These are phyloP conservation scores for Grosmannia clavigera DNA, from an alignment of 2,329 filamentous ascomycete genomes.

Conservation along the genomic window DNA sequence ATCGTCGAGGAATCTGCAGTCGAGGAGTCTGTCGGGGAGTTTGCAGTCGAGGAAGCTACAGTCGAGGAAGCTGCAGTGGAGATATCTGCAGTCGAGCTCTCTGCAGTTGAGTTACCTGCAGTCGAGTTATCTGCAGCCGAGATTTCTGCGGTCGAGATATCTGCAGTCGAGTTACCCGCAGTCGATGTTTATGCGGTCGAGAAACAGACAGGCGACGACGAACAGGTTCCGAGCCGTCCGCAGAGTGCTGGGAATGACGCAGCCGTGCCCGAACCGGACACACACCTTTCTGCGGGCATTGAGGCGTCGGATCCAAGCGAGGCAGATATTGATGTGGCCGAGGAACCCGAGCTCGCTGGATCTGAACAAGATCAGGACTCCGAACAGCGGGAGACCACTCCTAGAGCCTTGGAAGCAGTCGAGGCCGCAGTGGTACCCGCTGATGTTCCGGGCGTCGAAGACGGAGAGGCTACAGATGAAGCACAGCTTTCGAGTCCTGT, in stretches of 20 bases:
- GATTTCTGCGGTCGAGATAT: not conserved
- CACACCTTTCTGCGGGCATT: not conserved
- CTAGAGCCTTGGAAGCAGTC: not conserved
- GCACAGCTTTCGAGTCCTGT: not conserved
- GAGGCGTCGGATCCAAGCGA: not conserved
- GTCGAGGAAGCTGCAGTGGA: not conserved
- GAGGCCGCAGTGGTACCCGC: not conserved
- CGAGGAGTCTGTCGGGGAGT: not conserved
- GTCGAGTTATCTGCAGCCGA: not conserved
- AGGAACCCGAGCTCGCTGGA: not conserved
- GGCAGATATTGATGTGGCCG: not conserved
- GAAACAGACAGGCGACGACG: not conserved
- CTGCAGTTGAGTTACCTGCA: not conserved
- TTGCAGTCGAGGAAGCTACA: not conserved
- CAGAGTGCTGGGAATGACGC: not conserved
- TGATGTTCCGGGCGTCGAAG: not conserved
- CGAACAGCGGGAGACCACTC: not conserved
- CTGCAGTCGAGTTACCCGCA: not conserved
- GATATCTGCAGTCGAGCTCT: not conserved
- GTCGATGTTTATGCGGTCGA: not conserved
- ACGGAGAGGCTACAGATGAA: not conserved
- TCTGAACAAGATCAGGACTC: too few relatives aligned
- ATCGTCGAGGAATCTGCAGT: conserved; percentile 1
- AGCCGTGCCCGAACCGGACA: not conserved
- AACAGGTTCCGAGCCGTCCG: not conserved